Conservation (phyloP, 495 filamentous ascomycete genomes). For the Trichoderma virens region DNA sequence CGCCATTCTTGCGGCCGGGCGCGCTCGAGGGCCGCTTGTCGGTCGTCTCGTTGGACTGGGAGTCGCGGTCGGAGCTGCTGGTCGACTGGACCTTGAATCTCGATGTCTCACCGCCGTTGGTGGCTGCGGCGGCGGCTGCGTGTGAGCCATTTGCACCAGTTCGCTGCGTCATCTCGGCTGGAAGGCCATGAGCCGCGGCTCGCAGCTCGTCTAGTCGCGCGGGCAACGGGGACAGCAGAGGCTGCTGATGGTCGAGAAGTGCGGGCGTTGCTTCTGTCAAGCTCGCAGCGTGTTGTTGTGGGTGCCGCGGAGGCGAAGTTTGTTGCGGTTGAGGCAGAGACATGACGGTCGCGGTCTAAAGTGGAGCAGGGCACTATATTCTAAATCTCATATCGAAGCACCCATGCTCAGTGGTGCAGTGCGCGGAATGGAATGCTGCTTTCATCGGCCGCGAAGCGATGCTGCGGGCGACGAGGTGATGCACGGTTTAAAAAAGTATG, state of each 20-base stretch:
- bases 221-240: neutral
- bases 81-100: neutral
- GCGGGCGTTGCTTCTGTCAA: neutral
- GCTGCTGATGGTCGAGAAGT: neutral
- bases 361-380: neutral
- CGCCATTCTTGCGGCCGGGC: constrained; percentile 14
- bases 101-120: constrained; percentile 8
- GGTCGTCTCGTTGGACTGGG: neutral
- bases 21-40: constrained; percentile 15
- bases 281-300: neutral
- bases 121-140: constrained; percentile 4
- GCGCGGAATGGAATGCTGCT: neutral
- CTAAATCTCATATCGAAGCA: constrained; percentile 2
- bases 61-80: constrained; percentile 4
- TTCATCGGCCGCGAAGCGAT: neutral
- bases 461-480: neutral
- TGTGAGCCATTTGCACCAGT: constrained; percentile 9
- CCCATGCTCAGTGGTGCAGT: neutral
- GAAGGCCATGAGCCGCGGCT: constrained; percentile 3
- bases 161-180: constrained; percentile 1
- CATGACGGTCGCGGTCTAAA: constrained; percentile 6
- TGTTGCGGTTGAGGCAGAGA: neutral
- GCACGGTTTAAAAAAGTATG: too few relatives aligned
- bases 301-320: neutral
- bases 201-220: neutral